Percentiles rank a stretch among this genome's conserved stretches.
phyloP scores from a whole-genome alignment of 1,139 yeast genomes.

The Torulaspora pretoriensis region DNA sequence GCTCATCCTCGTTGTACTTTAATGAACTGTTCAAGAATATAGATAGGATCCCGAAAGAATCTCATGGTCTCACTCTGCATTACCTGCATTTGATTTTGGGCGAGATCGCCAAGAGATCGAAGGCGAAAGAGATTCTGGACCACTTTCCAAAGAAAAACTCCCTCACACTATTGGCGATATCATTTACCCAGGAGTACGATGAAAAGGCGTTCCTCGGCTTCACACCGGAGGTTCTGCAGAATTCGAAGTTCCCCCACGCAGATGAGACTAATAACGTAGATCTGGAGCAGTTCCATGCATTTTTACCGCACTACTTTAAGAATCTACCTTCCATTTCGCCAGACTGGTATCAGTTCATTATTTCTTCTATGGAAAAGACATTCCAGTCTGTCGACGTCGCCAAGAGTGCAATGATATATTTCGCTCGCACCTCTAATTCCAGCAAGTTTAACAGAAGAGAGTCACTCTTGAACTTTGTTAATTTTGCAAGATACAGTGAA shows the following conservation, averaged over 20 bases:
- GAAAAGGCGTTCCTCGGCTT: constrained; percentile 21
- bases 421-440: constrained; percentile 14
- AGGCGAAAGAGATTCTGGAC: neutral
- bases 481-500: constrained; percentile 28
- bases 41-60: constrained; percentile 15
- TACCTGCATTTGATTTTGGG: constrained; percentile 17
- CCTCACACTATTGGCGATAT: constrained; percentile 14
- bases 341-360: constrained; percentile 30
- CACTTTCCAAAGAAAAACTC: constrained; percentile 10
- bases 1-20: constrained; percentile 9
- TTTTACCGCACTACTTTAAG: constrained; percentile 27
- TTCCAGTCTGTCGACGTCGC: constrained; percentile 34
- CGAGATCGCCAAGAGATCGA: constrained; percentile 5
- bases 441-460: constrained; percentile 26
- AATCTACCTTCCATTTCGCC: constrained; percentile 7
- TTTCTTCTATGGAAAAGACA: constrained; percentile 29
- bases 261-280: constrained; percentile 39
- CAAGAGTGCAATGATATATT: constrained; percentile 28
- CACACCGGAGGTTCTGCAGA: constrained; percentile 25
- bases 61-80: constrained; percentile 18
- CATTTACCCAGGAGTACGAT: constrained; percentile 10
- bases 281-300: constrained; percentile 34
- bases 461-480: constrained; percentile 30
- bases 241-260: constrained; percentile 44
- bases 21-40: constrained; percentile 11